Percentiles rank a stretch among this genome's conserved stretches.
Evolutionary conservation across 441 rosid genomes (phyloP).

Genomic region (Aleurites moluccanus): DNA sequence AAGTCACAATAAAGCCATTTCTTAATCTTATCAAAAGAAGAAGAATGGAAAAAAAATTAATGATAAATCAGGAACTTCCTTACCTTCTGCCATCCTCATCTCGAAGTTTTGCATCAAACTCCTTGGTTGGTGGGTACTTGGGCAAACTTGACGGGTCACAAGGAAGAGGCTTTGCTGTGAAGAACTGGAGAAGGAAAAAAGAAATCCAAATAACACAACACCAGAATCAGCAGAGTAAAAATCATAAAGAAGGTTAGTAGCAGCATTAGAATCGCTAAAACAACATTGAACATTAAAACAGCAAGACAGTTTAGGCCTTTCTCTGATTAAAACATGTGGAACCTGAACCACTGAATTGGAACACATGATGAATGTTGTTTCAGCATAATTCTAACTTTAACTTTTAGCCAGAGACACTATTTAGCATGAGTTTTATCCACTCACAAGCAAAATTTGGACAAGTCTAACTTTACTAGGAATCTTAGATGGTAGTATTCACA

Average conservation of each 20-base stretch:
- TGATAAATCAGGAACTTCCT: slow-evolving; percentile 14
- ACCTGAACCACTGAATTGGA: no score
- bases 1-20: not conserved
- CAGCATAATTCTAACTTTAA: no score
- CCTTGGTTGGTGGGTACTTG: slow-evolving; percentile 80
- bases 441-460: no score
- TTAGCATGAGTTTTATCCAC: no score
- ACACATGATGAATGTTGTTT: no score
- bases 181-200: slow-evolving; percentile 53
- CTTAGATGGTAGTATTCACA: not conserved
- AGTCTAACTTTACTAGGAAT: no score
- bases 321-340: no score
- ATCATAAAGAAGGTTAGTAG: not conserved
- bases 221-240: slow-evolving; percentile 5
- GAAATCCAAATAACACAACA: not conserved
- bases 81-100: slow-evolving; percentile 74
- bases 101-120: slow-evolving; percentile 66
- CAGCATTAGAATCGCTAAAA: not conserved
- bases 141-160: slow-evolving; percentile 80
- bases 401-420: no score
- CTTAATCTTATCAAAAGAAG: slow-evolving; percentile 11
- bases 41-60: not conserved
- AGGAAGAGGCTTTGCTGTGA: slow-evolving; percentile 71
- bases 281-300: not conserved
- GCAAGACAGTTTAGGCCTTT: not conserved